A percentile compares a stretch with the other conserved stretches of the same genome.
These are phyloP conservation scores for Jatropha podagrica DNA, from an alignment of 441 rosid species.

Conservation along the genomic window DNA sequence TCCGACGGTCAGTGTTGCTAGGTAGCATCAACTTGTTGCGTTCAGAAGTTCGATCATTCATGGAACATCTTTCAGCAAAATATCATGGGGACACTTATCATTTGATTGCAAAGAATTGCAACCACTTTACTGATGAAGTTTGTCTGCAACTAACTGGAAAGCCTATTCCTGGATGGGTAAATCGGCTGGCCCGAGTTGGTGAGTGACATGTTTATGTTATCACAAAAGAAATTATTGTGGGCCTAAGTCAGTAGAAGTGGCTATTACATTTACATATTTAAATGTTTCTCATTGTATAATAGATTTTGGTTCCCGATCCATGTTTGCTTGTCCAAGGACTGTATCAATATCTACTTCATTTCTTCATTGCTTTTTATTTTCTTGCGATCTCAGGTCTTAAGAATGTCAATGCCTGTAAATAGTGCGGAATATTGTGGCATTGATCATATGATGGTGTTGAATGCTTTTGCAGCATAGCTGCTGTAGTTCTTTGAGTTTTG, in stretches of 20 bases:
- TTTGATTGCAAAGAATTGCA: constrained; percentile 97
- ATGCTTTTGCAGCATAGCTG: neutral
- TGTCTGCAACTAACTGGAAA: constrained; percentile 71
- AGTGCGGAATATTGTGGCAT: constrained; percentile 9
- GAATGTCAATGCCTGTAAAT: neutral
- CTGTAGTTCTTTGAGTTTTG: neutral
- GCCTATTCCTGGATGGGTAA: constrained; percentile 94
- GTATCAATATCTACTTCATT: neutral
- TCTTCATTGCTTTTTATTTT: neutral
- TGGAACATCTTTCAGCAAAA: constrained; percentile 74
- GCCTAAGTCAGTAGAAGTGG: constrained; percentile 14
- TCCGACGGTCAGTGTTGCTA: constrained; percentile 73
- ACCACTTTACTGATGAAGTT: constrained; percentile 92
- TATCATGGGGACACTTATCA: constrained; percentile 90
- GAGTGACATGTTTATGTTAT: constrained; percentile 27
- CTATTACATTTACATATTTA: neutral
- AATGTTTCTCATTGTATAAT: constrained; percentile 13
- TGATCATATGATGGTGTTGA: constrained; percentile 1
- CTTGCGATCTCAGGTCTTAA: constrained; percentile 4
- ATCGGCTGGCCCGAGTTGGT: constrained; percentile 90
- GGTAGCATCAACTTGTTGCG: constrained; percentile 69
- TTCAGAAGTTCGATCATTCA: constrained; percentile 75
- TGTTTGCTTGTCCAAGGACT: neutral
- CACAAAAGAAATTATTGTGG: constrained; percentile 15
- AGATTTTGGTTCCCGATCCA: constrained; percentile 3